Evolutionary conservation across 228 moss, liverwort and hornwort species (phyloP).

Genomic region (Sphagnum magellanicum): DNA sequence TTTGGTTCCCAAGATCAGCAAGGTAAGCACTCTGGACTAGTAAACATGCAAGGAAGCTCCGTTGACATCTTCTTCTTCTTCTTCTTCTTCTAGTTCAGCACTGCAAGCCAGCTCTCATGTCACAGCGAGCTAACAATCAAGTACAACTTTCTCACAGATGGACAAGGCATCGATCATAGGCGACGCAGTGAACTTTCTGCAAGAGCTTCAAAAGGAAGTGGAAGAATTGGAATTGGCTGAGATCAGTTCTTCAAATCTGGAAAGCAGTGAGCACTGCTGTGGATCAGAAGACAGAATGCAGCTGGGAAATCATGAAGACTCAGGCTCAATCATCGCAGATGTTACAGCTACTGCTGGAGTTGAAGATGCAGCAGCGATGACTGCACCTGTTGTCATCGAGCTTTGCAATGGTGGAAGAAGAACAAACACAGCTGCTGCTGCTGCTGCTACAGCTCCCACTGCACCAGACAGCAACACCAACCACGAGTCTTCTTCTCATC

Average conservation of each 20-base stretch:
- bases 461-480: no score
- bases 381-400: slow-evolving; percentile 10
- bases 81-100: no score
- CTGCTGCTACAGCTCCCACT: no score
- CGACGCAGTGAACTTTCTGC: slow-evolving; percentile 89
- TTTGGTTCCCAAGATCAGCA: slow-evolving; percentile 79
- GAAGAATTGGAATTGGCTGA: slow-evolving; percentile 66
- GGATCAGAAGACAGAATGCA: slow-evolving; percentile 23
- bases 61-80: no score
- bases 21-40: slow-evolving; percentile 24
- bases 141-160: slow-evolving; percentile 45
- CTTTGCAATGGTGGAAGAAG: no score
- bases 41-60: no score
- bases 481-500: no score
- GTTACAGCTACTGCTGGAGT: slow-evolving; percentile 15
- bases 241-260: slow-evolving; percentile 51
- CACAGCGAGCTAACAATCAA: no score
- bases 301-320: slow-evolving; percentile 27
- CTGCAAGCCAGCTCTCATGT: no score
- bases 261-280: slow-evolving; percentile 35
- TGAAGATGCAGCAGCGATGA: slow-evolving; percentile 29
- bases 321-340: slow-evolving; percentile 44
- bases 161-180: slow-evolving; percentile 95
- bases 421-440: no score
- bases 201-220: slow-evolving; percentile 90